These are phyloP conservation scores for Trichoderma asperelloides DNA, from an alignment of 495 filamentous ascomycete species.

Conservation along the genomic window DNA sequence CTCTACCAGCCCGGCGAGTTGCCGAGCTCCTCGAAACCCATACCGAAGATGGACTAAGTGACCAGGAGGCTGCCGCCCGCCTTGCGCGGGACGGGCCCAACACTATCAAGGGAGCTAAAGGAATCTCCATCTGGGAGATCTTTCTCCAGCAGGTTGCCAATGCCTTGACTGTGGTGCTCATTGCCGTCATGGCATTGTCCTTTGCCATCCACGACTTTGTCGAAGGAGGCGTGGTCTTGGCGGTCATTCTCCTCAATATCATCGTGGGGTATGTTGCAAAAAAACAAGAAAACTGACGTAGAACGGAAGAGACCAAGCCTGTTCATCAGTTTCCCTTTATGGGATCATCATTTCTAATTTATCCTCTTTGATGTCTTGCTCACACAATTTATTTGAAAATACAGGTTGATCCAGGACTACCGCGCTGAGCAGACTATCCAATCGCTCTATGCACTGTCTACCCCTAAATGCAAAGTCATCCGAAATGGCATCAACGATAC, in stretches of 20 bases:
- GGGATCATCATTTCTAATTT: background rate
- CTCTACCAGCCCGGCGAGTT: slow-evolving; percentile 14
- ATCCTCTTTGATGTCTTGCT: background rate
- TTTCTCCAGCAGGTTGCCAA: slow-evolving; percentile 26
- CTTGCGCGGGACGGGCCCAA: slow-evolving; percentile 27
- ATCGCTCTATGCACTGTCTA: slow-evolving; percentile 55
- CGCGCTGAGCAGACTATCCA: slow-evolving; percentile 67
- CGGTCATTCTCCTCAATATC: slow-evolving; percentile 66
- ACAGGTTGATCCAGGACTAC: slow-evolving; percentile 61
- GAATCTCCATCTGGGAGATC: slow-evolving; percentile 25
- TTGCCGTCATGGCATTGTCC: slow-evolving; percentile 66
- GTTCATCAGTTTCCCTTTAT: slow-evolving; percentile 8
- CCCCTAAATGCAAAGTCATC: slow-evolving; percentile 58
- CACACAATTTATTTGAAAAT: slow-evolving; percentile 7
- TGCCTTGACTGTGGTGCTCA: slow-evolving; percentile 40
- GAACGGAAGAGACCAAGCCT: background rate
- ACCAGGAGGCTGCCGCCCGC: slow-evolving; percentile 11
- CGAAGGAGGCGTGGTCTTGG: slow-evolving; percentile 66
- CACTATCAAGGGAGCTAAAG: slow-evolving; percentile 22
- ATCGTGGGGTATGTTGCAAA: slow-evolving; percentile 44
- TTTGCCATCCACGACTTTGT: slow-evolving; percentile 67
- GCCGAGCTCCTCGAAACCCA: slow-evolving; percentile 6
- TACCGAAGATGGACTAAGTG: slow-evolving; percentile 6
- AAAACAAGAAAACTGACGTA: background rate
- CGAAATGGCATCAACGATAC: slow-evolving; percentile 45